Evolutionary conservation across 2,329 filamentous ascomycete genomes (phyloP).

Genomic region (Cercospora sesami): DNA sequence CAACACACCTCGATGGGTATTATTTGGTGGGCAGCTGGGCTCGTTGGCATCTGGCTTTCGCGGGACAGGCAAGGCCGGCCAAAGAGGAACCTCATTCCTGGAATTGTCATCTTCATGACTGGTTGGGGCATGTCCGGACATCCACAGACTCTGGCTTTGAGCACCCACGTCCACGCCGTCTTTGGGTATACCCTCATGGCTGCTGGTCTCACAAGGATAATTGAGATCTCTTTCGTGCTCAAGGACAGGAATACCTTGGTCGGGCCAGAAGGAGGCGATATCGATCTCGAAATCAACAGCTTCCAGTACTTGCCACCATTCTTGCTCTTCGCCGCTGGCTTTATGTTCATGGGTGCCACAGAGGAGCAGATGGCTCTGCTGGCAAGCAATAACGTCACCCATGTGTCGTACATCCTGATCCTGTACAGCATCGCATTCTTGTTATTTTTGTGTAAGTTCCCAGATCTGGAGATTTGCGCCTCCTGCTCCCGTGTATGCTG

Average conservation of each 20-base stretch:
- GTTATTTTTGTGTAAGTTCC: conserved; percentile 73
- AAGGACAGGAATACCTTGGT: conserved; percentile 60
- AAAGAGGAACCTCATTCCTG: conserved; percentile 90
- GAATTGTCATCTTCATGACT: conserved; percentile 85
- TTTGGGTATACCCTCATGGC: conserved; percentile 97
- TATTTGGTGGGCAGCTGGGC: conserved; percentile 93
- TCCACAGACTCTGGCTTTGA: conserved; percentile 78
- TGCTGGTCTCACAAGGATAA: conserved; percentile 76
- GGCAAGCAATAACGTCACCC: conserved; percentile 71
- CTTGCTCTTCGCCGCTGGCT: conserved; percentile 85
- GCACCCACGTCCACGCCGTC: conserved; percentile 80
- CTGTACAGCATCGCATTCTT: conserved; percentile 88
- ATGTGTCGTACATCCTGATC: conserved; percentile 89
- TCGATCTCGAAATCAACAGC: conserved; percentile 53
- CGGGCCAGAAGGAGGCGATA: conserved; percentile 33
- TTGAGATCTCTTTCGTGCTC: conserved; percentile 88
- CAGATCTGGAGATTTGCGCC: not conserved
- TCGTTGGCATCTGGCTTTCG: conserved; percentile 90
- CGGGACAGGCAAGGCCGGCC: conserved; percentile 78
- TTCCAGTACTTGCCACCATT: conserved; percentile 42
- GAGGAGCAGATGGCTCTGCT: conserved; percentile 92
- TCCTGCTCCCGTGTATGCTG: not conserved
- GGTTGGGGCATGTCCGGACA: conserved; percentile 96
- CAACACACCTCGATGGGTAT: conserved; percentile 99
- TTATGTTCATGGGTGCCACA: conserved; percentile 96